Evolutionary conservation across 306 rosid genomes (phyloP), one percentile per base, ranked within the genome.

Genomic region (Castanea sativa): DNA sequence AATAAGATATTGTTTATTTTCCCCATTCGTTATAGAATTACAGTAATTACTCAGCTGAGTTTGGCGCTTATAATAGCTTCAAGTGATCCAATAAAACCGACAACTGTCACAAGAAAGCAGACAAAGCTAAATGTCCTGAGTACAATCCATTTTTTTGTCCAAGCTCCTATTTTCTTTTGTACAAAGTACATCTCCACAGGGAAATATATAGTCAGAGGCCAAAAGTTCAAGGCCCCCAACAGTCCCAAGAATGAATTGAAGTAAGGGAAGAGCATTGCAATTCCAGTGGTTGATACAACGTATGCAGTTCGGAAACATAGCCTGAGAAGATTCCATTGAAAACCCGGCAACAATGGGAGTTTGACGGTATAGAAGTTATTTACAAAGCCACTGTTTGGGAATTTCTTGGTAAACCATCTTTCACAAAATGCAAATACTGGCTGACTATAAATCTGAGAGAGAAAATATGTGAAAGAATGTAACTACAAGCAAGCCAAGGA

Each of bases 141-240:
- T 49, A 80, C 41, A 77, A 89, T 29, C 98, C 98, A 94, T 85
- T 83, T 80, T 59, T n/a, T 84, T 16, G 97, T 87, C 97, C 94
- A 94, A 59, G 90, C 81, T 51, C 77, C 85, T 65, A 91, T 76
- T 79, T 86, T 89, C 84, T 86, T 92, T 74, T 87, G 98, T 65
- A 87, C 85, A 80, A 91, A 85, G 85, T 92, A 88, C 98, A 94
- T 92, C 76, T 94, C 94, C 52, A 94, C 93, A 0, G 98, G 97
- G 78, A 94, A 94, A 76, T 92, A 92, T 73, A 94, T 76, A 33
- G 87, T 78, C 80, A 94, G 51, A 59, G 98, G 97, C 98, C 98
- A 94, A 81, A 94, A 94, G 85, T 86, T 86, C 21, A 92, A 65
- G 57, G 98, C 94, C 33, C 98, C 98, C 21, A 94, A 70, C 29